phyloP scores from a whole-genome alignment of 73 alveolate species.

The Tetrahymena elliotti region DNA sequence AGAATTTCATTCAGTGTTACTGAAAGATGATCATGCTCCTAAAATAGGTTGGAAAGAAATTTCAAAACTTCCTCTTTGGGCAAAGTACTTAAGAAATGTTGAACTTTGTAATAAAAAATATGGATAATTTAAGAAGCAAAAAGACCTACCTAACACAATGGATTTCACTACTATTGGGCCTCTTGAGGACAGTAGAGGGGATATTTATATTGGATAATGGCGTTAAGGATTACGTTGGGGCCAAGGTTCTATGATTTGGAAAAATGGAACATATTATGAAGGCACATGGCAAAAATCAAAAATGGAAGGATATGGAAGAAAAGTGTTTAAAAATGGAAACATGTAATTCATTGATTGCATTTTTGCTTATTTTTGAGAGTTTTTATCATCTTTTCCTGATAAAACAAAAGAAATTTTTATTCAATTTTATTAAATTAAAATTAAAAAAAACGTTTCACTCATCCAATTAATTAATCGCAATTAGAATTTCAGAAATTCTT shows the following conservation, averaged over 20 bases:
- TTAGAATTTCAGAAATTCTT: too few relatives aligned
- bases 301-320: slow-evolving; percentile 35
- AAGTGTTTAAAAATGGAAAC: slow-evolving; percentile 30
- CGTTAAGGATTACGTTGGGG: slow-evolving; percentile 11
- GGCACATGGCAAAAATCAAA: slow-evolving; percentile 27
- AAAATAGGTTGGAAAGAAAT: background rate
- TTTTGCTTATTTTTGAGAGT: background rate
- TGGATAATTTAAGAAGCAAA: background rate
- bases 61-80: background rate
- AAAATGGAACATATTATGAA: slow-evolving; percentile 26
- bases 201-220: slow-evolving; percentile 11
- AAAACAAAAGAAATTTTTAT: background rate
- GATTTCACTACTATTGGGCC: background rate
- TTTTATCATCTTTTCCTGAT: background rate
- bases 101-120: background rate
- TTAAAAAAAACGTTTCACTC: background rate
- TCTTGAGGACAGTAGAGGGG: background rate
- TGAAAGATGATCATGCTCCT: background rate
- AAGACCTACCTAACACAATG: background rate
- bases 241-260: slow-evolving; percentile 15
- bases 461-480: too few relatives aligned
- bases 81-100: background rate
- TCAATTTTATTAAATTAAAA: too few relatives aligned
- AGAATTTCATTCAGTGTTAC: background rate
- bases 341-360: background rate